A percentile compares a stretch with the other conserved stretches of the same genome.
phyloP scores from a whole-genome alignment of 1,284 basidiomycete species.

The Apiotrichum siamense region DNA sequence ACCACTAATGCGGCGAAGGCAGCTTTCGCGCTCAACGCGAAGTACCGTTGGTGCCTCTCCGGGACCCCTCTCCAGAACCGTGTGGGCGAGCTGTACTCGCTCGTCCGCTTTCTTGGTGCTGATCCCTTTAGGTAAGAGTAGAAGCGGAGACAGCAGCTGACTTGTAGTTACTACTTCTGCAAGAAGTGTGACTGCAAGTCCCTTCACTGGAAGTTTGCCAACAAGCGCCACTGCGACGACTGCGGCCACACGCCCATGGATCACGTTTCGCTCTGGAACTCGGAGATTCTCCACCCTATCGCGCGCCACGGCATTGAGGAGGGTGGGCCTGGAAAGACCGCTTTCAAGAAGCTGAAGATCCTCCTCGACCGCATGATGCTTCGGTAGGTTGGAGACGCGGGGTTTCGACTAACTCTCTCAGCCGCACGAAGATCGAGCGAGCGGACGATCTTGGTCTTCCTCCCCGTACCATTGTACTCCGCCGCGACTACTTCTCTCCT shows the following conservation, averaged over 20 bases:
- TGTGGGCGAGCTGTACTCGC: conserved; percentile 95
- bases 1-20: conserved; percentile 94
- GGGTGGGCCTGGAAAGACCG: conserved; percentile 64
- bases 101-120: conserved; percentile 80
- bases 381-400: conserved; percentile 47
- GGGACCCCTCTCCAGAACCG: conserved; percentile 97
- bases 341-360: conserved; percentile 85
- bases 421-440: conserved; percentile 66
- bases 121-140: conserved; percentile 61
- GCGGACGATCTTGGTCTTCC: conserved; percentile 98
- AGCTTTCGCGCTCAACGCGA: conserved; percentile 76
- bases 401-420: not conserved
- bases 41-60: conserved; percentile 90
- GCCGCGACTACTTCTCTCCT: conserved; percentile 88
- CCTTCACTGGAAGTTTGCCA: conserved; percentile 60
- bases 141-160: not conserved
- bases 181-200: conserved; percentile 56
- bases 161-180: conserved; percentile 75
- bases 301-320: conserved; percentile 63
- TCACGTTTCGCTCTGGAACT: conserved; percentile 61
- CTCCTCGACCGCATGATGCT: conserved; percentile 96
- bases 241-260: conserved; percentile 94
- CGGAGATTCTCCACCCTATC: conserved; percentile 88
- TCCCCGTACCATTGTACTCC: conserved; percentile 82
- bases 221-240: conserved; percentile 77